Evolutionary conservation across 2,329 filamentous ascomycete species (phyloP).

Genomic region (Trichoderma semiorbis): DNA sequence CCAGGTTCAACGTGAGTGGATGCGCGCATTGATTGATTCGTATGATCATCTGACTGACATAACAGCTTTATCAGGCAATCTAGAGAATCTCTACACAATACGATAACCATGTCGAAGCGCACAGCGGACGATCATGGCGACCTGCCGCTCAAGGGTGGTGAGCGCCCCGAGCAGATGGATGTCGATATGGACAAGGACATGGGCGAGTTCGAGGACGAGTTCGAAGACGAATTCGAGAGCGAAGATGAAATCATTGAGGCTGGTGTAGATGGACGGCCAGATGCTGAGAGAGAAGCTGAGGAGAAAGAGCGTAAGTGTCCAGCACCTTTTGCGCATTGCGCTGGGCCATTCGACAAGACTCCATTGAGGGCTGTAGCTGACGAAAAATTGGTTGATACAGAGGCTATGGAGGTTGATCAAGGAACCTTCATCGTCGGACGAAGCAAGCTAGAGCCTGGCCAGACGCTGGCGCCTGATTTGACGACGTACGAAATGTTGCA

Average conservation of each 20-base stretch:
- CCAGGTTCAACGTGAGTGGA: background rate
- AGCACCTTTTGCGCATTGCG: background rate
- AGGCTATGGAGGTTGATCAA: conserved; percentile 90
- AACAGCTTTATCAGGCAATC: background rate
- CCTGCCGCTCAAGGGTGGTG: conserved; percentile 56
- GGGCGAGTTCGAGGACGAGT: conserved; percentile 92
- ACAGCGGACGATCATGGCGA: conserved; percentile 48
- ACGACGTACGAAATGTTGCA: conserved; percentile 99
- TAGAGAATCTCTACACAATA: background rate
- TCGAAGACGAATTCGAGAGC: conserved; percentile 85
- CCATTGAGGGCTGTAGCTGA: background rate
- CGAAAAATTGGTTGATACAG: conserved; percentile 33
- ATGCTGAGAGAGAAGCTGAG: conserved; percentile 88
- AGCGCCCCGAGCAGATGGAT: conserved; percentile 62
- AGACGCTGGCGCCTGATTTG: conserved; percentile 85
- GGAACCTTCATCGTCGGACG: conserved; percentile 94
- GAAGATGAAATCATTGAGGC: conserved; percentile 90
- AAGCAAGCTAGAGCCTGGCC: conserved; percentile 84
- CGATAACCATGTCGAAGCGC: conserved; percentile 55
- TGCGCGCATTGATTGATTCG: background rate
- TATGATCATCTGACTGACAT: background rate
- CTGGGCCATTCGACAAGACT: background rate
- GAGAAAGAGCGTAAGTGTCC: conserved; percentile 60
- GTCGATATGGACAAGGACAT: conserved; percentile 60
- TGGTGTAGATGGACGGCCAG: conserved; percentile 86